Conservation (phyloP, 164 flowering plant species). For the Nymphaea thermarum region DNA sequence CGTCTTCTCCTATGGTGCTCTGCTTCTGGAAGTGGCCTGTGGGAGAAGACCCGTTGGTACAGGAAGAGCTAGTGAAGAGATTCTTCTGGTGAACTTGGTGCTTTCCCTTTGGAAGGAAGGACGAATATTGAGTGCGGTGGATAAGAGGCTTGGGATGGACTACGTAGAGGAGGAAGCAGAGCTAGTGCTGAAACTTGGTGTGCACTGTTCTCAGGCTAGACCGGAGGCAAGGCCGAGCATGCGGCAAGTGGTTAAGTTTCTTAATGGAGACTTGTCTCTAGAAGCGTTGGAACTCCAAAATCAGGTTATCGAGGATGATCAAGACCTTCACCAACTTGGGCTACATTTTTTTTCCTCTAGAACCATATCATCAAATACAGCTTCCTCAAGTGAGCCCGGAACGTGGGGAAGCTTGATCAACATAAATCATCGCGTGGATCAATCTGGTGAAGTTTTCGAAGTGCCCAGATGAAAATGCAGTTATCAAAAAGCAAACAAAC, state of each 20-base stretch:
- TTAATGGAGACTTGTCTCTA: slow-evolving; percentile 6
- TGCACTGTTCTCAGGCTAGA: slow-evolving; percentile 9
- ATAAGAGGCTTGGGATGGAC: slow-evolving; percentile 6
- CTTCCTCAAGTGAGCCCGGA: too few species aligned
- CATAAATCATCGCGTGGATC: too few species aligned
- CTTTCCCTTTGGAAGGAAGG: slow-evolving; percentile 5
- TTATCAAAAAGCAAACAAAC: too few species aligned
- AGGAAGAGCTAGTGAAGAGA: not conserved
- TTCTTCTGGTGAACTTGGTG: slow-evolving; percentile 10
- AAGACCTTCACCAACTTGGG: too few species aligned
- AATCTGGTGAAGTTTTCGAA: too few species aligned
- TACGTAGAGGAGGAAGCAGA: slow-evolving; percentile 10
- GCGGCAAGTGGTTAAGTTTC: slow-evolving; percentile 10
- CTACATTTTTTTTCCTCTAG: too few species aligned
- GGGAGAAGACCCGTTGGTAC: slow-evolving; percentile 62
- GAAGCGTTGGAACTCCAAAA: too few species aligned
- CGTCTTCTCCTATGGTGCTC: slow-evolving; percentile 73
- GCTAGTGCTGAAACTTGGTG: slow-evolving; percentile 16
- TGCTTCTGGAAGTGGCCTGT: slow-evolving; percentile 61
- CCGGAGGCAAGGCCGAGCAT: slow-evolving; percentile 12
- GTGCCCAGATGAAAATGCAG: too few species aligned
- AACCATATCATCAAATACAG: too few species aligned
- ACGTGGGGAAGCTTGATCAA: too few species aligned
- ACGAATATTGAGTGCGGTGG: slow-evolving; percentile 6
- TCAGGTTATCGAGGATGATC: too few species aligned